These are phyloP conservation scores for Fusarium citri DNA, from an alignment of 2,329 filamentous ascomycete genomes.

Conservation along the genomic window DNA sequence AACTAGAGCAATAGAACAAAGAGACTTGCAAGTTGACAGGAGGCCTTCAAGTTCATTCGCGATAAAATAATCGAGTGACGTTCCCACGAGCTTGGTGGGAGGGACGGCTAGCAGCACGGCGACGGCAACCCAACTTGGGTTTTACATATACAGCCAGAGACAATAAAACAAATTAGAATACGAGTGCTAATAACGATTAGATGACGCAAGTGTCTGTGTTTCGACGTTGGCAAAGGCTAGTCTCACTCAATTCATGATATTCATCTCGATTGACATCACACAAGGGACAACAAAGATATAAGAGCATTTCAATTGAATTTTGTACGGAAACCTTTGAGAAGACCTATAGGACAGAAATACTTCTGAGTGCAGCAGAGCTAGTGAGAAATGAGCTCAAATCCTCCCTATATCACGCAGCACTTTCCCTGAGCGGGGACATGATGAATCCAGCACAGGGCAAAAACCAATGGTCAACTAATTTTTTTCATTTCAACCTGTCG, in stretches of 20 bases:
- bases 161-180: neutral
- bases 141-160: neutral
- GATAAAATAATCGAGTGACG: neutral
- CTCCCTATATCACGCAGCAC: conserved; percentile 33
- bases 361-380: conserved; percentile 45
- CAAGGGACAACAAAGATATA: neutral
- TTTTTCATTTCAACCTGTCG: conserved; percentile 46
- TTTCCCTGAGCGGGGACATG: conserved; percentile 28
- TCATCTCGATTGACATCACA: conserved; percentile 5
- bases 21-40: fast-evolving
- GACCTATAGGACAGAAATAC: conserved; percentile 49
- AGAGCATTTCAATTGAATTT: conserved; percentile 48
- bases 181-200: neutral
- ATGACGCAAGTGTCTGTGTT: neutral
- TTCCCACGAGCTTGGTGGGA: neutral
- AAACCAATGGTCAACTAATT: conserved; percentile 50
- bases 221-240: too few species aligned
- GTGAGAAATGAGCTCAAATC: conserved; percentile 42
- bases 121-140: too few species aligned
- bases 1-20: neutral
- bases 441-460: conserved; percentile 37
- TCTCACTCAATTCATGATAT: neutral
- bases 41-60: too few species aligned
- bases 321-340: conserved; percentile 48
- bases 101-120: neutral